A percentile compares a stretch with the other conserved stretches of the same genome.
Evolutionary conservation across 2,329 filamentous ascomycete species (phyloP).

Genomic region (Arthrobotrys entomopaga): DNA sequence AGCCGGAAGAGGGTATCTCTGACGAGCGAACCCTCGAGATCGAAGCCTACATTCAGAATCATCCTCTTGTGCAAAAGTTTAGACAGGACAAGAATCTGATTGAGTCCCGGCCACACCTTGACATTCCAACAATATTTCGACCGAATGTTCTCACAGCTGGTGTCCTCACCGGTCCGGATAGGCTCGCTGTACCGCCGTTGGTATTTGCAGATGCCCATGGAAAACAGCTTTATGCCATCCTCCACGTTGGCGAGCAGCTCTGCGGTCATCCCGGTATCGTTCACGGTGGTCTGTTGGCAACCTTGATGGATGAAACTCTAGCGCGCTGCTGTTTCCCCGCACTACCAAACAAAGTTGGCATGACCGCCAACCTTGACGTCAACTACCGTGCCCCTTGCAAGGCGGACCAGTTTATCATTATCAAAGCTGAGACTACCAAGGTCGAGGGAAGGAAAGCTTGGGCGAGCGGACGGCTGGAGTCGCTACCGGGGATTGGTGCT

Average conservation of each 20-base stretch:
- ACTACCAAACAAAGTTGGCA: constrained; percentile 82
- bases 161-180: constrained; percentile 77
- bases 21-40: constrained; percentile 69
- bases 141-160: constrained; percentile 82
- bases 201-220: constrained; percentile 78
- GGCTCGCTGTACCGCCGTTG: constrained; percentile 82
- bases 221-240: constrained; percentile 75
- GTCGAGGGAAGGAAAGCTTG: constrained; percentile 94
- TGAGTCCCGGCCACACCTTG: constrained; percentile 86
- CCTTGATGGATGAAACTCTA: constrained; percentile 88
- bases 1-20: constrained; percentile 60
- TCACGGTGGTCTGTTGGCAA: constrained; percentile 91
- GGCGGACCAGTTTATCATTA: constrained; percentile 78
- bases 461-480: constrained; percentile 88
- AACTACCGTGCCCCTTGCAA: constrained; percentile 84
- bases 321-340: constrained; percentile 88
- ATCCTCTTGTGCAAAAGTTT: constrained; percentile 77
- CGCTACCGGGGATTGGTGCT: constrained; percentile 67
- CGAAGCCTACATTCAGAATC: constrained; percentile 77
- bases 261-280: constrained; percentile 92
- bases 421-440: constrained; percentile 81
- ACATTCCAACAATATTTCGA: constrained; percentile 77
- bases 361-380: constrained; percentile 85
- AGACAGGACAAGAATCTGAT: constrained; percentile 73
- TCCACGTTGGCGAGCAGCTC: constrained; percentile 80